phyloP scores from a whole-genome alignment of 768 basidiomycete genomes.

The Suillus plorans region DNA sequence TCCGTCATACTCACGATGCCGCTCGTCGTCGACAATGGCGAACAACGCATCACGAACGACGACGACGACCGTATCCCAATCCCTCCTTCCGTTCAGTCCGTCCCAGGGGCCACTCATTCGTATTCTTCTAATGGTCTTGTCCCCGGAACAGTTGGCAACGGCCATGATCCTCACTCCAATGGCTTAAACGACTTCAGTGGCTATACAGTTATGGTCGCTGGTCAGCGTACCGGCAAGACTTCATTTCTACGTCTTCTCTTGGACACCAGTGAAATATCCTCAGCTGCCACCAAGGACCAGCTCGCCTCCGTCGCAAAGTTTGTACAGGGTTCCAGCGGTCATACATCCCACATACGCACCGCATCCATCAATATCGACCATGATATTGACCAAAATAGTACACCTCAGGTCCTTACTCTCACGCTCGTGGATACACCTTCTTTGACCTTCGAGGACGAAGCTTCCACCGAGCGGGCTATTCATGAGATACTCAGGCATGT shows the following conservation, averaged over 20 bases:
- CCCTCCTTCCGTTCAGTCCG: slow-evolving; percentile 27
- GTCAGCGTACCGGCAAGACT: slow-evolving; percentile 82
- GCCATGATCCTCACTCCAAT: slow-evolving; percentile 23
- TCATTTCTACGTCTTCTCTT: slow-evolving; percentile 83
- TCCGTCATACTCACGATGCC: slow-evolving; percentile 32
- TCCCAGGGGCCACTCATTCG: slow-evolving; percentile 21
- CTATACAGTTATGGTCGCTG: slow-evolving; percentile 79
- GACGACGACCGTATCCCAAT: slow-evolving; percentile 32
- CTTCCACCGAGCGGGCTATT: slow-evolving; percentile 60
- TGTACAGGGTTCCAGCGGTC: slow-evolving; percentile 70
- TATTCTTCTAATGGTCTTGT: slow-evolving; percentile 28
- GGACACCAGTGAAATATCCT: slow-evolving; percentile 73
- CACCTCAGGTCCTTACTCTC: slow-evolving; percentile 54
- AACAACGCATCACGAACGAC: slow-evolving; percentile 49
- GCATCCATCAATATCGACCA: slow-evolving; percentile 72
- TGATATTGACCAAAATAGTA: slow-evolving; percentile 47
- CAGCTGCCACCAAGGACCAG: slow-evolving; percentile 67
- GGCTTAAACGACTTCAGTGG: slow-evolving; percentile 29
- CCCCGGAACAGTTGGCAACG: slow-evolving; percentile 28
- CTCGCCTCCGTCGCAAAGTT: slow-evolving; percentile 80
- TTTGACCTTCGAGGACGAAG: slow-evolving; percentile 69
- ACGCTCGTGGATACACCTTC: slow-evolving; percentile 83
- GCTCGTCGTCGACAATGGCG: slow-evolving; percentile 60
- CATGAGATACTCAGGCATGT: slow-evolving; percentile 69
- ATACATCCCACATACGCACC: slow-evolving; percentile 70